Percentiles rank a stretch among this genome's conserved stretches.
Conservation (phyloP, 495 filamentous ascomycete species). For the Jackrogersella minutella region DNA sequence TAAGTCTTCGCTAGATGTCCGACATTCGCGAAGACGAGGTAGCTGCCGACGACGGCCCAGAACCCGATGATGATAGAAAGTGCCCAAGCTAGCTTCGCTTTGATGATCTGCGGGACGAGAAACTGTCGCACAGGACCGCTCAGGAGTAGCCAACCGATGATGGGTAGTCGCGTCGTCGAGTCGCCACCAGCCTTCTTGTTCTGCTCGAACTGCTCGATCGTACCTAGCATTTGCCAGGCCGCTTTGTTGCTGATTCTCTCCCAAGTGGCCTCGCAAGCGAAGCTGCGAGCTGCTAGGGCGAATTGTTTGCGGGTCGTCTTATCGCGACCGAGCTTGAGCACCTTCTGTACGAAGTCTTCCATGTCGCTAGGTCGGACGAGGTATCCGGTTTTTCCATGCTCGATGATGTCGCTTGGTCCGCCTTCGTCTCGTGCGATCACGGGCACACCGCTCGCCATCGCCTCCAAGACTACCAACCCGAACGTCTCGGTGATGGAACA, state of each 20-base stretch:
- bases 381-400: slow-evolving; percentile 62
- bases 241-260: slow-evolving; percentile 69
- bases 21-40: slow-evolving; percentile 29
- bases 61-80: slow-evolving; percentile 50
- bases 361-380: slow-evolving; percentile 63
- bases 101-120: slow-evolving; percentile 31
- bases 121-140: slow-evolving; percentile 24
- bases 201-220: slow-evolving; percentile 51
- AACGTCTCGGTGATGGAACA: slow-evolving; percentile 73
- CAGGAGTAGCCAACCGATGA: slow-evolving; percentile 39
- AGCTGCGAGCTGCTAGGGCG: slow-evolving; percentile 51
- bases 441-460: slow-evolving; percentile 70
- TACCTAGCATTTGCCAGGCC: slow-evolving; percentile 63
- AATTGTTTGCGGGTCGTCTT: slow-evolving; percentile 47
- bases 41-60: slow-evolving; percentile 48
- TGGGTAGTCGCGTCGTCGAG: slow-evolving; percentile 18
- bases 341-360: slow-evolving; percentile 58
- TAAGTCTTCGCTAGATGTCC: slow-evolving; percentile 22
- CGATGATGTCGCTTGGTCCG: slow-evolving; percentile 69
- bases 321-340: slow-evolving; percentile 53
- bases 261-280: slow-evolving; percentile 68
- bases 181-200: slow-evolving; percentile 3
- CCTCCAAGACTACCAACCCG: slow-evolving; percentile 69
- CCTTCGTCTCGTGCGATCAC: slow-evolving; percentile 71
- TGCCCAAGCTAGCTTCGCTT: slow-evolving; percentile 45